Evolutionary conservation across 371 early-diverging fungal species (phyloP).

Genomic region (Mucor mucedo): DNA sequence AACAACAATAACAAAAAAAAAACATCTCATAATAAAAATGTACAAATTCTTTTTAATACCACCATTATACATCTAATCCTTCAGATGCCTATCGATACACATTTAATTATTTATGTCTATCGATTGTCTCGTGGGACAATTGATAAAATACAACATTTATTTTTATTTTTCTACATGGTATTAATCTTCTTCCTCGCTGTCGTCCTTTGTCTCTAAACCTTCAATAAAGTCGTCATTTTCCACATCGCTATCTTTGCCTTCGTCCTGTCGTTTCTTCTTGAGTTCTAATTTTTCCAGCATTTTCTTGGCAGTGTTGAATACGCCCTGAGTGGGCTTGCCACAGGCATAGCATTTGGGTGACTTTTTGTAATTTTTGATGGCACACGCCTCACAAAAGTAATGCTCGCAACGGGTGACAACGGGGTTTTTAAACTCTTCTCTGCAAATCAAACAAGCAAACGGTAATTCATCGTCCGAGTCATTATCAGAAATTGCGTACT

Average conservation of each 20-base stretch:
- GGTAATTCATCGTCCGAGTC: constrained; percentile 76
- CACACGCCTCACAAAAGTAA: constrained; percentile 96
- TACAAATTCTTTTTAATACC: too few species aligned
- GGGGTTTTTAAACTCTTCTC: constrained; percentile 84
- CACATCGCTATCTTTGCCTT: constrained; percentile 40
- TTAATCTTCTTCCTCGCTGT: background rate
- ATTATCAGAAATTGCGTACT: constrained; percentile 59
- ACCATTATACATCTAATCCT: too few species aligned
- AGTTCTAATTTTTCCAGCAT: constrained; percentile 70
- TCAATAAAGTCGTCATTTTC: constrained; percentile 39
- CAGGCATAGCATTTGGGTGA: constrained; percentile 93
- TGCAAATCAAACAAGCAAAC: constrained; percentile 93
- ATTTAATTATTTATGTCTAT: too few species aligned
- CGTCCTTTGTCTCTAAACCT: constrained; percentile 35
- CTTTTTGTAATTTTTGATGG: constrained; percentile 76
- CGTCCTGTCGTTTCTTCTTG: constrained; percentile 40
- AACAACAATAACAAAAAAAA: too few species aligned
- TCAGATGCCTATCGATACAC: too few species aligned
- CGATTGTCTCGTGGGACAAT: too few species aligned
- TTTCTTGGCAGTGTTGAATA: constrained; percentile 86
- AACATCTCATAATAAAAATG: too few species aligned
- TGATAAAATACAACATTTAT: too few species aligned
- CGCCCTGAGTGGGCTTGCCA: constrained; percentile 82
- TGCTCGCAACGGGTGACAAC: constrained; percentile 93
- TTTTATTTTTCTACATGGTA: background rate